A percentile compares a stretch with the other conserved stretches of the same genome.
Evolutionary conservation across 805 yeast genomes (phyloP).

Genomic region (Teunomyces gatunensis): DNA sequence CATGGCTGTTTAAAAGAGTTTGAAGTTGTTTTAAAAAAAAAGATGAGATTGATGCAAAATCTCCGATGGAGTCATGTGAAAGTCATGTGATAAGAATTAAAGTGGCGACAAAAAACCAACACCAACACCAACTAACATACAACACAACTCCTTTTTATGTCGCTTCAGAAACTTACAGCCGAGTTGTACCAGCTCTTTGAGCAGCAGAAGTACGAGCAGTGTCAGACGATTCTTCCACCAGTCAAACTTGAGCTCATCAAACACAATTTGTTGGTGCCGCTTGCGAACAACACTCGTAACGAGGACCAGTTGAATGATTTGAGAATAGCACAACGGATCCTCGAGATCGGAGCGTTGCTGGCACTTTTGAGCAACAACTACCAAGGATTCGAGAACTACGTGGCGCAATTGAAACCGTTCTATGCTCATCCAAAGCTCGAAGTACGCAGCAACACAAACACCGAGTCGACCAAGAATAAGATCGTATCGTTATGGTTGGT

Average conservation of each 20-base stretch:
- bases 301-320: conserved; percentile 59
- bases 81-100: neutral
- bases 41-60: neutral
- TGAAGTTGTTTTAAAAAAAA: neutral
- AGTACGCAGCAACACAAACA: conserved; percentile 26
- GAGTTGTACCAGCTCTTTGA: conserved; percentile 67
- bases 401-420: conserved; percentile 74
- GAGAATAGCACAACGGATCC: conserved; percentile 71
- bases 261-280: conserved; percentile 73
- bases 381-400: conserved; percentile 65
- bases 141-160: conserved; percentile 29
- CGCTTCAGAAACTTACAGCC: conserved; percentile 67
- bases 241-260: conserved; percentile 79
- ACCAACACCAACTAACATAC: neutral
- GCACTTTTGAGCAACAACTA: conserved; percentile 65
- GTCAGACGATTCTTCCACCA: conserved; percentile 61
- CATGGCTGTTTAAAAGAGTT: conserved; percentile 45
- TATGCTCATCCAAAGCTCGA: conserved; percentile 46
- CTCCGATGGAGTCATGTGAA: conserved; percentile 2
- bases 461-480: conserved; percentile 46
- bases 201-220: conserved; percentile 56
- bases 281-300: conserved; percentile 29
- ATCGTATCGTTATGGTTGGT: conserved; percentile 74
- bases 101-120: neutral
- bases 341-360: conserved; percentile 85